Evolutionary conservation across 2,329 filamentous ascomycete species (phyloP).

Genomic region (Podosphaera leucotricha): DNA sequence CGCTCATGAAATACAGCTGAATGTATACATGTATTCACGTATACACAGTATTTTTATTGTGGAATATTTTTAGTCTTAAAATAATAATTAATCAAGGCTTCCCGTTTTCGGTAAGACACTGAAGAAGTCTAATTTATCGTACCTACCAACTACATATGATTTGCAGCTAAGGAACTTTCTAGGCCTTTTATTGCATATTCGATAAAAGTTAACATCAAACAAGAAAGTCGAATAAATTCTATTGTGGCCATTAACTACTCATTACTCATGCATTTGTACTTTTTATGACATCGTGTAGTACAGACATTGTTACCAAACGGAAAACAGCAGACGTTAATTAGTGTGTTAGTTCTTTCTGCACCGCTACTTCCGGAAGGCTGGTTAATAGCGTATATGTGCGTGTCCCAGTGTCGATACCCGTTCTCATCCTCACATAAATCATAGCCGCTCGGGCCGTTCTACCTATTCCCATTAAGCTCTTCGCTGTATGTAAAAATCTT

Average conservation of each 20-base stretch:
- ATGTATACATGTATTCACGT: too few relatives aligned
- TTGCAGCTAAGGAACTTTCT: background rate
- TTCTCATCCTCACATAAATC: background rate
- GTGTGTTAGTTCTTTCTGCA: background rate
- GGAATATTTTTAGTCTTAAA: too few relatives aligned
- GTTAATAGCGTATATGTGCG: background rate
- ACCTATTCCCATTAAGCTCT: too few relatives aligned
- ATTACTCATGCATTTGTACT: background rate
- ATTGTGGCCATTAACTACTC: background rate
- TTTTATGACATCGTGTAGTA: background rate
- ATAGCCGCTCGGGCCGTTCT: too few relatives aligned
- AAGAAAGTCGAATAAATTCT: background rate
- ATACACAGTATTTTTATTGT: too few relatives aligned
- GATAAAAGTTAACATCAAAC: background rate
- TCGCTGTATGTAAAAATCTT: too few relatives aligned
- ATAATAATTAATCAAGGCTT: too few relatives aligned
- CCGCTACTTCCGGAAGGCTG: background rate
- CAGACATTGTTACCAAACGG: background rate
- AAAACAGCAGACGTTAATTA: background rate
- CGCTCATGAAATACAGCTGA: too few relatives aligned
- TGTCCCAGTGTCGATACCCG: background rate
- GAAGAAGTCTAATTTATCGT: background rate
- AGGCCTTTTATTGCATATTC: background rate
- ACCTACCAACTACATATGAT: too few relatives aligned
- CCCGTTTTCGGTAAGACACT: too few relatives aligned